phyloP scores from a whole-genome alignment of 1,284 basidiomycete species.

The Cutaneotrichosporon spelunceum region DNA sequence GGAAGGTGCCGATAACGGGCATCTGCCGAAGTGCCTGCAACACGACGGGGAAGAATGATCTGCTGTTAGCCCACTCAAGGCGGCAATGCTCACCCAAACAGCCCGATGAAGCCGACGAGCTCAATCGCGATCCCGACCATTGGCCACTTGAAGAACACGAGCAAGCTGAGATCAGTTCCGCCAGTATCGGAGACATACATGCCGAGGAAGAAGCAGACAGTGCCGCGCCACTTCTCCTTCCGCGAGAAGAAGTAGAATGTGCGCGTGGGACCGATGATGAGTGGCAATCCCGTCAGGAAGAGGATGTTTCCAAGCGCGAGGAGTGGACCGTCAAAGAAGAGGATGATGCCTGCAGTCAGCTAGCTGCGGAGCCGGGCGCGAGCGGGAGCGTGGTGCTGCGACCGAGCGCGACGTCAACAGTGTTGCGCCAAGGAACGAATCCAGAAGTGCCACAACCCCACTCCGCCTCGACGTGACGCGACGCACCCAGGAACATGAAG shows the following conservation, averaged over 20 bases:
- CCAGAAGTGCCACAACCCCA: not conserved
- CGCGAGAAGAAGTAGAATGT: constrained; percentile 98
- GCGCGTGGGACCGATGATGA: constrained; percentile 93
- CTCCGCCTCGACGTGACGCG: not conserved
- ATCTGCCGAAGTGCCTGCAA: constrained; percentile 92
- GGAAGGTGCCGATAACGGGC: constrained; percentile 81
- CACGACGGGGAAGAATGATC: constrained; percentile 99
- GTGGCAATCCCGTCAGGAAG: constrained; percentile 83
- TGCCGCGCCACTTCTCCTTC: constrained; percentile 93
- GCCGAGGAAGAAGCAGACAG: constrained; percentile 83
- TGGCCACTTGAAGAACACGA: constrained; percentile 79
- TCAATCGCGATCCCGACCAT: constrained; percentile 91
- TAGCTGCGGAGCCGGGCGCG: not conserved
- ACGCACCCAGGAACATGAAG: constrained; percentile 81
- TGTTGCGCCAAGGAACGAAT: not conserved
- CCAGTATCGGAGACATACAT: constrained; percentile 53
- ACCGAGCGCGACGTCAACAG: too few species aligned
- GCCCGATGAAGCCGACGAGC: constrained; percentile 91
- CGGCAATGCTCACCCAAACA: constrained; percentile 80
- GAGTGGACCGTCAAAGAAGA: constrained; percentile 97
- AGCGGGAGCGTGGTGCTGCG: too few species aligned
- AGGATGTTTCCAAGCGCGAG: constrained; percentile 94
- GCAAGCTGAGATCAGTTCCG: constrained; percentile 29
- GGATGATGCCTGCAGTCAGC: constrained; percentile 62
- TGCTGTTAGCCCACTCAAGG: constrained; percentile 47